A percentile compares a stretch with the other conserved stretches of the same genome.
Conservation (phyloP, 257 asterid species). For the Lavandula angustifolia region DNA sequence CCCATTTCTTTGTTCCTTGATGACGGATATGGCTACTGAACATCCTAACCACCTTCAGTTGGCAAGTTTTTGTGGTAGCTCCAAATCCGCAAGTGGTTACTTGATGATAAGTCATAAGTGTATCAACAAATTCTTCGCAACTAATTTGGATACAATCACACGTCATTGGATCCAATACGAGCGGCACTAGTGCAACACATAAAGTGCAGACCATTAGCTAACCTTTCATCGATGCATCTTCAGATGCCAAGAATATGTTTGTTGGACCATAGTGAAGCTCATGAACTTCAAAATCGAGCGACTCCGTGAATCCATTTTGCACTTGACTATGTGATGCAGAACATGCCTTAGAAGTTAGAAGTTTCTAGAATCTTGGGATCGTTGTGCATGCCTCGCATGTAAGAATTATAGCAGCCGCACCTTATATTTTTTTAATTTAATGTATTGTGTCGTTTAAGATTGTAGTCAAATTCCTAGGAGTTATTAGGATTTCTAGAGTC, state of each 20-base stretch:
- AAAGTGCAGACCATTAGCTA: neutral
- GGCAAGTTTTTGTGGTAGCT: slow-evolving; percentile 25
- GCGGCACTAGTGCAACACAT: neutral
- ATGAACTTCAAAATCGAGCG: neutral
- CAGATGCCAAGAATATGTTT: too few relatives aligned
- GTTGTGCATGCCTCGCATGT: too few relatives aligned
- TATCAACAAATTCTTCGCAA: neutral
- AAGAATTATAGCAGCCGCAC: too few relatives aligned
- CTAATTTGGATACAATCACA: neutral
- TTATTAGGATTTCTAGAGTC: too few relatives aligned
- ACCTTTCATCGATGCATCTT: too few relatives aligned
- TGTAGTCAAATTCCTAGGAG: too few relatives aligned
- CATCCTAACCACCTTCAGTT: slow-evolving; percentile 34
- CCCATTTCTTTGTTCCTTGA: neutral
- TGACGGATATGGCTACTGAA: slow-evolving; percentile 8
- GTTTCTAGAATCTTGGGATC: too few relatives aligned
- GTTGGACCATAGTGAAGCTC: neutral
- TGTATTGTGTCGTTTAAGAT: too few relatives aligned
- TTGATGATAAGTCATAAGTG: too few relatives aligned
- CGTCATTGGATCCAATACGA: neutral
- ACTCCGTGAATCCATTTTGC: neutral
- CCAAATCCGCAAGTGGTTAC: slow-evolving; percentile 45
- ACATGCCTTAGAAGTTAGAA: too few relatives aligned
- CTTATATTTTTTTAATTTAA: too few relatives aligned
- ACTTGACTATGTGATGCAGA: too few relatives aligned